Base-by-base conservation (phyloP, 192 early-diverging fungal genomes). In the Coemansia sp. region DNA sequence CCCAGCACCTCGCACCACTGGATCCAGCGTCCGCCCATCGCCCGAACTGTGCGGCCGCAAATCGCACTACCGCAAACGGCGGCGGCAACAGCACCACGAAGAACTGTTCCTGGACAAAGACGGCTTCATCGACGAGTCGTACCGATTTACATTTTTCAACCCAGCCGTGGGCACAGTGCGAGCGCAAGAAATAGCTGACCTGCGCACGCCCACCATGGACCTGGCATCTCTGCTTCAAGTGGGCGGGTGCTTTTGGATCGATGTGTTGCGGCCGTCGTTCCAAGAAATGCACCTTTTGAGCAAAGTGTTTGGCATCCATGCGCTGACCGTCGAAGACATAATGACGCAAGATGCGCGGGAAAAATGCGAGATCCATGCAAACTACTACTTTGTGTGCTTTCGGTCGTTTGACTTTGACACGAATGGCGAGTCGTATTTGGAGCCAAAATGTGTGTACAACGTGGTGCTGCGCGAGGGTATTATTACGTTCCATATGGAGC, bases 361-460 rank as follows among this genome's bases (percentile, higher is more conserved):
- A 73, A 99, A 99, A 65, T 96, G 93, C 69, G 97, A 78, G 52
- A 71, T 72, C 54, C 75, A 78, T 22, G 66, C 71, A 9, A 72
- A 92, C 57, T 99, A 99, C 74, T 93, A 91, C 63, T 98, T 98
- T 82, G 87, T 97, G 20, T 89, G 90, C 63, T 94, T 96, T 68
- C 83, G 93, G 34, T 86, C 84, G 11, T 90, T 92, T 68, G 85
- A 90, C 68, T 72, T 74, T 56, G 86, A 92, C 57, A 83, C 84
- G 21, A 80, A 82, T 65, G 85, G 84, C 46, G 74, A 83, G 4
- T 62, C 64, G 17, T 90, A 92, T 52, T 63, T 89, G 36, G 86
- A 88, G 66, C 87, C 90, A 8, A 77, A 85, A 1, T 84, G 84
- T 54, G 63, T 92, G 23, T 90, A 90, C 63, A 86, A 79, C 26